Base-by-base conservation (phyloP, 148 eudicot genomes). In the Rhododendron molle region DNA sequence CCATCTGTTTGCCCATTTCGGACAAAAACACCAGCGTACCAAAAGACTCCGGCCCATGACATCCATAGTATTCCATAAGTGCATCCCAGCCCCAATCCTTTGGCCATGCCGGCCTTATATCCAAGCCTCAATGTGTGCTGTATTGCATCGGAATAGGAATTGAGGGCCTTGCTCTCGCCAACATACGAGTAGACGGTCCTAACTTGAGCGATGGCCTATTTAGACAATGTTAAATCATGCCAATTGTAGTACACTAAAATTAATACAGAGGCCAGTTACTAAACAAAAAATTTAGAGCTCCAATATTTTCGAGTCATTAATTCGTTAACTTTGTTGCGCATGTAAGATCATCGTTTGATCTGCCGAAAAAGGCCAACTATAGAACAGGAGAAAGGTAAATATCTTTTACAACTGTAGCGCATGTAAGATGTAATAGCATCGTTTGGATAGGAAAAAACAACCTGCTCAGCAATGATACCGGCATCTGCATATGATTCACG, bases 1-100 rank as follows among this genome's bases (percentile, higher is more conserved):
- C 99, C 98, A 90, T 97, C 99, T 26, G 95, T 95, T 89, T 94
- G 98, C 60, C 99, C 99, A 72, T 93, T 95, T 86, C 99, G 90
- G 83, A 97, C 94, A 88, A 93, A 95, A 87, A 95, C 98, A 52
- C 99, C 98, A 43, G 98, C 99, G 83, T 95, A 97, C 99, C 99
- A 97, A 88, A 95, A 97, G 67, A 97, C 99, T 84, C 93, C 92
- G 77, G 99, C 99, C 99, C 99, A 97, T 18, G 99, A 97, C 98
- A 97, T 97, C 91, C 98, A 97, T 16, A 98, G 98, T 84, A 97
- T 97, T 83, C 99, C 99, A 86, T 97, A 95, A 26, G 99, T 97
- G 82, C 99, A 97, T 78, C 99, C 99, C 69, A 97, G 50, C 50
- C 50, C 50, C 10, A 47, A 2, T 47, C 50, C 50, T 47, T 47